Evolutionary conservation across 2,329 filamentous ascomycete genomes (phyloP), one percentile per base, ranked within the genome.

Genomic region (Colletotrichum horii): DNA sequence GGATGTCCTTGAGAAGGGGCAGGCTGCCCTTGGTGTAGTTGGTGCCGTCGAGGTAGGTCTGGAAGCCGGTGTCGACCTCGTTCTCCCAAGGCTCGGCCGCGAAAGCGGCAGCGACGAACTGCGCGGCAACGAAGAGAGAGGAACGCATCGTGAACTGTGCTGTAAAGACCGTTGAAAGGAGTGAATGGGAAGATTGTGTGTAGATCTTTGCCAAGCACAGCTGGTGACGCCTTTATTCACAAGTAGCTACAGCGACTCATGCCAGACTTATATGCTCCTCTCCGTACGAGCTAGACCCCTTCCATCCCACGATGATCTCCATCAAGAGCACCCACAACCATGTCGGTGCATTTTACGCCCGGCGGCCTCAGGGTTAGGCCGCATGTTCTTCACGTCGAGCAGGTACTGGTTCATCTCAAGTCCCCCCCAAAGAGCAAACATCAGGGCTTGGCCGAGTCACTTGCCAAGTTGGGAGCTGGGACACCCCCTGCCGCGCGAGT

Each of bases 1-100:
- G 82, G 22, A 89, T 86, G 26, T 83, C 82, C 65, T 84, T 81
- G 12, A 89, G 83, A 26, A 80, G 79, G 19, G 87, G 85, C 11
- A 86, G 81, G 7, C 77, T 78, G 26, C 83, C 83, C 62, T 82
- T 78, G 5, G 82, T 83, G 66, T 80, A 84, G 79, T 83, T 82
- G 34, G 78, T 80, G 66, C 70, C 62, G 12, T 66, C 62, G 64
- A 81, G 79, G 70, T 80, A 83, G 3, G 76, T 80, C 56, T 80
- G 76, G 3, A 85, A 77, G 2, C 83, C 83, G 3, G 83, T 84
- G 60, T 84, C 83, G 19, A 83, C 82, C 77, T 83, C 83, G 68
- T 85, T 83, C 38, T 84, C 58, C 75, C 79, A 85, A 0, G 79
- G 79, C 60, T 80, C 78, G 36, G 78, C 81, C 34, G 83, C 83